Percentiles rank a stretch among this genome's conserved stretches.
These are phyloP conservation scores for Balansia obtecta DNA, from an alignment of 2,329 filamentous ascomycete genomes.

Conservation along the genomic window DNA sequence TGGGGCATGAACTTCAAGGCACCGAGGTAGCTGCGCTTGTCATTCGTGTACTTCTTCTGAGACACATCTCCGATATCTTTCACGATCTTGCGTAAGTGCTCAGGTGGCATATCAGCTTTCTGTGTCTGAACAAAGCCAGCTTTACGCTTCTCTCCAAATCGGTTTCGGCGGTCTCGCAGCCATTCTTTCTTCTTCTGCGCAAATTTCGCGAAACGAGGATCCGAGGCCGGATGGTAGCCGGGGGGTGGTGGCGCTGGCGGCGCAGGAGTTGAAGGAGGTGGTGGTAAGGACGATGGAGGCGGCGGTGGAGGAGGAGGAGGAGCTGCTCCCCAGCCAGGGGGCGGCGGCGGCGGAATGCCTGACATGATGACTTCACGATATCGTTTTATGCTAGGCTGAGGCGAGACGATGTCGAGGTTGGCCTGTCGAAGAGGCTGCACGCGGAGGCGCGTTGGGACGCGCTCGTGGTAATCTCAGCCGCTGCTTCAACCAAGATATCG, in stretches of 20 bases:
- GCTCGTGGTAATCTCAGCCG: constrained; percentile 12
- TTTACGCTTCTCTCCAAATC: constrained; percentile 94
- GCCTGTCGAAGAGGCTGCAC: constrained; percentile 18
- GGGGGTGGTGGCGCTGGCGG: constrained; percentile 64
- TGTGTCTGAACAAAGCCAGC: constrained; percentile 95
- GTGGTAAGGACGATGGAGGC: constrained; percentile 42
- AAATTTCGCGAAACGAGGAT: constrained; percentile 85
- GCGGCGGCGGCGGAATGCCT: constrained; percentile 41
- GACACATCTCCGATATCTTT: constrained; percentile 98
- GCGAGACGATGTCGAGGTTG: constrained; percentile 13
- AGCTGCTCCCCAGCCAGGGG: constrained; percentile 41
- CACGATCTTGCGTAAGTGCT: constrained; percentile 96
- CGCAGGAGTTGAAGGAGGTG: constrained; percentile 42
- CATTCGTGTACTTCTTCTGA: constrained; percentile 97
- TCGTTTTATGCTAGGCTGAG: constrained; percentile 9
- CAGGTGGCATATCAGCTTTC: constrained; percentile 96
- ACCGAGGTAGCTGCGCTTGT: constrained; percentile 95
- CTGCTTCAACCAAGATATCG: not conserved
- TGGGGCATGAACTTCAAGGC: constrained; percentile 99
- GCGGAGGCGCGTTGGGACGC: constrained; percentile 24
- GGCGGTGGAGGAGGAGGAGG: constrained; percentile 43
- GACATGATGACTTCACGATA: constrained; percentile 32
- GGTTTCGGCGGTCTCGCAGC: constrained; percentile 79
- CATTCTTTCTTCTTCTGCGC: constrained; percentile 99
- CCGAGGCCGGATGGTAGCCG: constrained; percentile 66